Conservation (phyloP, 2,329 filamentous ascomycete genomes). For the Alternaria sp. region DNA sequence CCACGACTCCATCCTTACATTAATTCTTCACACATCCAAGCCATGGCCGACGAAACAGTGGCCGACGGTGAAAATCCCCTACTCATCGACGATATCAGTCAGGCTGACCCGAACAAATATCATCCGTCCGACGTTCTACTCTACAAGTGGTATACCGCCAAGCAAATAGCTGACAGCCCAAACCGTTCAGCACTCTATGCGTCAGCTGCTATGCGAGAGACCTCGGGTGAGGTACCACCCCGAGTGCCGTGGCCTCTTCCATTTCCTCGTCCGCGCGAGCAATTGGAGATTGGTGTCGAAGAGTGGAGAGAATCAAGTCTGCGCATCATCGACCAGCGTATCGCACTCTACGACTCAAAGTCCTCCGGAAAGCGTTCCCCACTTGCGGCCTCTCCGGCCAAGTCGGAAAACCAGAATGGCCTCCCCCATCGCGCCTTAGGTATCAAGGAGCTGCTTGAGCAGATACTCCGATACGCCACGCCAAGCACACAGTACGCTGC, state of each 20-base stretch:
- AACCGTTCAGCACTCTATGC: not conserved
- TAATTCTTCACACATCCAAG: not conserved
- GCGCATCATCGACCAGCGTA: not conserved
- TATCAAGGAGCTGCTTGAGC: not conserved
- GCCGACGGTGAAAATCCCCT: not conserved
- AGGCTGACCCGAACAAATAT: not conserved
- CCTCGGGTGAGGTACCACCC: not conserved
- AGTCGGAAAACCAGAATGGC: accelerated
- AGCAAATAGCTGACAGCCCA: not conserved
- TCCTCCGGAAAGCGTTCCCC: not conserved
- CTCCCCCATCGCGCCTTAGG: not conserved
- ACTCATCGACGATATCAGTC: not conserved
- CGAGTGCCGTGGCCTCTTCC: not conserved
- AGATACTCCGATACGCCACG: not conserved
- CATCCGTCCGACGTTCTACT: not conserved
- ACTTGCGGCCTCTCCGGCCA: not conserved
- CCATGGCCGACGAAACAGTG: not conserved
- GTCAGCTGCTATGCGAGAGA: not conserved
- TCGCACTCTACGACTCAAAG: not conserved
- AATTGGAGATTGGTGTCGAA: not conserved
- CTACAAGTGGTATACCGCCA: not conserved
- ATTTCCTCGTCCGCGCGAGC: not conserved
- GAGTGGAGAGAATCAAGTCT: not conserved
- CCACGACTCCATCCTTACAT: not conserved
- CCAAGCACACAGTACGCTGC: not conserved